A percentile compares a stretch with the other conserved stretches of the same genome.
Evolutionary conservation across 352 stramenopile genomes (phyloP).

Genomic region (Blastocystis sp.): DNA sequence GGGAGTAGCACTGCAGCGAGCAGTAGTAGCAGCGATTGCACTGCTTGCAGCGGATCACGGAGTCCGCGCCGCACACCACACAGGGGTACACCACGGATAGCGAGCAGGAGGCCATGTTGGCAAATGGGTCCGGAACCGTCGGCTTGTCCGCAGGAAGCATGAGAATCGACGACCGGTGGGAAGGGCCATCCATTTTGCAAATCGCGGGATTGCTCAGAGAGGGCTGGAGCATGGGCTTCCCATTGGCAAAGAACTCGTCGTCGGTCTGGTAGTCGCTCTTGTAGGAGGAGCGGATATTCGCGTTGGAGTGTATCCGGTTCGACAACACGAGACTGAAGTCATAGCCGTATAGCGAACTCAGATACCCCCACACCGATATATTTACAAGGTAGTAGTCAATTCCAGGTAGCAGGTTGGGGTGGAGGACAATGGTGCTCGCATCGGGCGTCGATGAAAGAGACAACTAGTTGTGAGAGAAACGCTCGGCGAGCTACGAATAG

Average conservation of each 20-base stretch:
- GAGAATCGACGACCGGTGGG: neutral
- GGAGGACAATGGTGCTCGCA: neutral
- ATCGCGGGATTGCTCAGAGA: no score
- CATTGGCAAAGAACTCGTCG: neutral
- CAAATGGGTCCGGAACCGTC: neutral
- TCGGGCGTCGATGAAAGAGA: neutral
- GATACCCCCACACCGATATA: constrained; percentile 5
- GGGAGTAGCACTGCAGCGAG: neutral
- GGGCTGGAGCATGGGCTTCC: neutral
- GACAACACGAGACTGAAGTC: neutral
- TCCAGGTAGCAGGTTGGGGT: constrained; percentile 17
- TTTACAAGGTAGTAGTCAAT: constrained; percentile 52
- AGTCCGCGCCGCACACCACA: constrained; percentile 43
- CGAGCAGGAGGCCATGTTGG: neutral
- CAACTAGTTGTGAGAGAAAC: constrained; percentile 1
- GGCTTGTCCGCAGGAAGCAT: neutral
- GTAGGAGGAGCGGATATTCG: neutral
- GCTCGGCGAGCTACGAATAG: neutral
- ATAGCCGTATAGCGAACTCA: neutral
- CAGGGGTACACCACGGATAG: constrained; percentile 1
- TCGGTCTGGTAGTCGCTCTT: neutral
- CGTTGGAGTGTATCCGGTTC: neutral
- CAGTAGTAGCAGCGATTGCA: constrained; percentile 52
- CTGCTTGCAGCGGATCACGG: neutral
- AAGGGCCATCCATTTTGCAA: no score